phyloP scores from a whole-genome alignment of 129 eudicot species.

The Scalesia atractyloides region DNA sequence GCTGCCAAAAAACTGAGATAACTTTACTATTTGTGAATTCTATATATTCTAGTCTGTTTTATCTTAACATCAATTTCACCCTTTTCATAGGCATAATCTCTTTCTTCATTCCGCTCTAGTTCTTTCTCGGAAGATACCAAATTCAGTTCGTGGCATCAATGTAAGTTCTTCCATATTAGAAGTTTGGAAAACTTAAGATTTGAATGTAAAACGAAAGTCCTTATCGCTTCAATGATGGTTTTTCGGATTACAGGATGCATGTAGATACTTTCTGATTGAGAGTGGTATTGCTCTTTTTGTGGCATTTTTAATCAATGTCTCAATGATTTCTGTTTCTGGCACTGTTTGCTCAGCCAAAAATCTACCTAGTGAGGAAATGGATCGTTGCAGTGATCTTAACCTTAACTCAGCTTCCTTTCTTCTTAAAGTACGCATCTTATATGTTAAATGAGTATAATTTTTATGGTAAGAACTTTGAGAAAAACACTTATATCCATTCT shows the following conservation, averaged over 20 bases:
- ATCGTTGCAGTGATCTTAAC: constrained; percentile 44
- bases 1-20: neutral
- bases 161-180: constrained; percentile 24
- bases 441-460: neutral
- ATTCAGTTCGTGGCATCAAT: constrained; percentile 44
- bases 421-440: constrained; percentile 33
- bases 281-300: constrained; percentile 63
- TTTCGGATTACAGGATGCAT: constrained; percentile 51
- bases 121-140: constrained; percentile 49
- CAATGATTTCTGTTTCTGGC: constrained; percentile 58
- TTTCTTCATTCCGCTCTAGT: constrained; percentile 70
- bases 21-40: neutral
- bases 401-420: constrained; percentile 62
- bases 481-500: neutral
- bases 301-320: constrained; percentile 61
- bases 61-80: neutral
- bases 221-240: neutral
- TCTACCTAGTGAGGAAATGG: constrained; percentile 23
- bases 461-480: constrained; percentile 5
- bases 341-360: constrained; percentile 46
- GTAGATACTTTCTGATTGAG: constrained; percentile 58
- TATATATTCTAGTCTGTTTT: neutral
- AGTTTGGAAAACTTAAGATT: neutral
- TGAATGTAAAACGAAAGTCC: neutral
- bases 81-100: constrained; percentile 46